Evolutionary conservation across 768 basidiomycete genomes (phyloP).

Genomic region (Tricholoma sp.): DNA sequence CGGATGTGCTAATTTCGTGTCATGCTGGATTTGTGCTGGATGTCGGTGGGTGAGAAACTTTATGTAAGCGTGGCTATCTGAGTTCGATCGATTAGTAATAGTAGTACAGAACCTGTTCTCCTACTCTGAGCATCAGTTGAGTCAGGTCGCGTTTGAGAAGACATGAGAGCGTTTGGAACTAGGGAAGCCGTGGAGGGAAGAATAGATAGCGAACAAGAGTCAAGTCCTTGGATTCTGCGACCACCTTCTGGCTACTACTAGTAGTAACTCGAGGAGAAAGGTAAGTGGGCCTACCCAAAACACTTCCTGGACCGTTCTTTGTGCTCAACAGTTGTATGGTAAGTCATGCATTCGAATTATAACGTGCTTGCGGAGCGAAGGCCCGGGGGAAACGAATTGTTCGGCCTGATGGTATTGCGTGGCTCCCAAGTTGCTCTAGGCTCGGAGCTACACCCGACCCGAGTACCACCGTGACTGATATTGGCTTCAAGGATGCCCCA

Average conservation of each 20-base stretch:
- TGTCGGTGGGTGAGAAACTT: no score
- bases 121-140: constrained; percentile 37
- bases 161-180: constrained; percentile 38
- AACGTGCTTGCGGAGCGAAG: constrained; percentile 28
- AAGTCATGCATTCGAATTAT: constrained; percentile 31
- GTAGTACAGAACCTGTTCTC: no score
- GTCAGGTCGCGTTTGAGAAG: constrained; percentile 33
- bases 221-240: constrained; percentile 30
- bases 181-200: constrained; percentile 31
- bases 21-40: no score
- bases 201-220: constrained; percentile 35
- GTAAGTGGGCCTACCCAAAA: constrained; percentile 16
- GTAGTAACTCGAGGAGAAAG: constrained; percentile 29
- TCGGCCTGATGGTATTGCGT: constrained; percentile 41
- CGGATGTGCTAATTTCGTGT: no score
- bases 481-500: no score
- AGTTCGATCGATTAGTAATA: no score
- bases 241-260: constrained; percentile 20
- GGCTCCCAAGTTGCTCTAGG: constrained; percentile 41
- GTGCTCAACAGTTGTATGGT: background rate
- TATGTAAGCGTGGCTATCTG: no score
- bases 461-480: constrained; percentile 40
- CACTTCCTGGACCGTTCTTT: background rate
- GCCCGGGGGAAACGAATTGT: constrained; percentile 44
- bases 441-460: constrained; percentile 41